Percentiles rank a stretch among this genome's conserved stretches.
Conservation (phyloP, 2,329 filamentous ascomycete species). For the Fusarium mexicanum region DNA sequence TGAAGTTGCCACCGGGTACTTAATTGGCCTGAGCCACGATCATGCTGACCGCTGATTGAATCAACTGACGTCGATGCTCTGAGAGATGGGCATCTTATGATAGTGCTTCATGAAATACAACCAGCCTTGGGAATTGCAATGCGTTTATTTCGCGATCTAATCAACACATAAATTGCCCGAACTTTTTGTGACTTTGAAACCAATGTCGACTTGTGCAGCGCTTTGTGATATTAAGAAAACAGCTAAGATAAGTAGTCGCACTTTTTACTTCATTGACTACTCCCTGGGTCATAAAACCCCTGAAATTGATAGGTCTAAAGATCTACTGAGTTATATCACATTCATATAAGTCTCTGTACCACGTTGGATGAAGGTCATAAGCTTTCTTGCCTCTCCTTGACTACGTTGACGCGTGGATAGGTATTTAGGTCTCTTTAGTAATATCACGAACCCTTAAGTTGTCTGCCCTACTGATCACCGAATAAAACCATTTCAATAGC, state of each 20-base stretch:
- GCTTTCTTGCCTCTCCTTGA: neutral
- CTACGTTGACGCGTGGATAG: neutral
- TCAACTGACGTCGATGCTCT: constrained; percentile 18
- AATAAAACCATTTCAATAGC: too few species aligned
- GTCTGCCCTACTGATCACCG: neutral
- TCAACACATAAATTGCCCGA: neutral
- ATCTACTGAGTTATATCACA: neutral
- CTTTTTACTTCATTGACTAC: neutral
- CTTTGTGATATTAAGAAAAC: neutral
- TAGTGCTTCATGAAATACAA: constrained; percentile 25
- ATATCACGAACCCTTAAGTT: neutral
- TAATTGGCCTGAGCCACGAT: constrained; percentile 2
- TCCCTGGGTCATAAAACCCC: neutral
- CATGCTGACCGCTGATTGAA: constrained; percentile 5
- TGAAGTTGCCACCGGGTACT: constrained; percentile 6
- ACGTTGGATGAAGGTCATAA: neutral
- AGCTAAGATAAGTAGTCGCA: neutral
- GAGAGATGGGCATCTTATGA: constrained; percentile 35
- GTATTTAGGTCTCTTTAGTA: neutral
- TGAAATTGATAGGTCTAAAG: neutral
- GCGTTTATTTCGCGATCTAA: neutral
- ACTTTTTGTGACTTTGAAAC: neutral
- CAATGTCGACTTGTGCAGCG: neutral
- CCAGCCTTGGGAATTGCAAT: constrained; percentile 19
- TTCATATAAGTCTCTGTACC: neutral